Conservation (phyloP, 2,329 filamentous ascomycete species). For the Paecilomyces variotii region DNA sequence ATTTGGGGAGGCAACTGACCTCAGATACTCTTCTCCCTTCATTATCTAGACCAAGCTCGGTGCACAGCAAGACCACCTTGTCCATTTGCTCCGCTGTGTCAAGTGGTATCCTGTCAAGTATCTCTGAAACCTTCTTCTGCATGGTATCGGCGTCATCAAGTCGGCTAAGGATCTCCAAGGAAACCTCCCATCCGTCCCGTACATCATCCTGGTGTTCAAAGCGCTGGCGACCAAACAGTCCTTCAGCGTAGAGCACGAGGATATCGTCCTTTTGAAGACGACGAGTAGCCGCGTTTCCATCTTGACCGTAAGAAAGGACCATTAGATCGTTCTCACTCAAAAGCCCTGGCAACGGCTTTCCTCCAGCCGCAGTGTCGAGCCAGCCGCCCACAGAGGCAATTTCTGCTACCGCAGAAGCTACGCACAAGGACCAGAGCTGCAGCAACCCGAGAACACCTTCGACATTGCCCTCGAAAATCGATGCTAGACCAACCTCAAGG, state of each 20-base stretch:
- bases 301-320: slow-evolving; percentile 63
- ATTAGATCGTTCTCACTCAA: slow-evolving; percentile 73
- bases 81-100: slow-evolving; percentile 66
- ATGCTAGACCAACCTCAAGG: slow-evolving; percentile 74
- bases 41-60: slow-evolving; percentile 66
- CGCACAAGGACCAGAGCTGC: slow-evolving; percentile 68
- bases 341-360: slow-evolving; percentile 56
- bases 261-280: slow-evolving; percentile 71
- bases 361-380: slow-evolving; percentile 56
- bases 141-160: slow-evolving; percentile 66
- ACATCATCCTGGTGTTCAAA: slow-evolving; percentile 28
- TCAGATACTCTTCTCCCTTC: slow-evolving; percentile 77
- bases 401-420: slow-evolving; percentile 73
- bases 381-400: slow-evolving; percentile 76
- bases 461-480: slow-evolving; percentile 72
- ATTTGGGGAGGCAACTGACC: slow-evolving; percentile 47
- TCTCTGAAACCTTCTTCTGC: slow-evolving; percentile 63
- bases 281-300: slow-evolving; percentile 36
- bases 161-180: slow-evolving; percentile 72
- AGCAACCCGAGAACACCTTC: slow-evolving; percentile 68
- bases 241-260: slow-evolving; percentile 65
- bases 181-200: slow-evolving; percentile 80
- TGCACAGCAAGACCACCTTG: slow-evolving; percentile 70
- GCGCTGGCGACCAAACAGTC: slow-evolving; percentile 38
- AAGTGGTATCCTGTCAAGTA: slow-evolving; percentile 66